phyloP scores from a whole-genome alignment of 192 early-diverging fungal species.

The Thoreauomyces humboldtii region DNA sequence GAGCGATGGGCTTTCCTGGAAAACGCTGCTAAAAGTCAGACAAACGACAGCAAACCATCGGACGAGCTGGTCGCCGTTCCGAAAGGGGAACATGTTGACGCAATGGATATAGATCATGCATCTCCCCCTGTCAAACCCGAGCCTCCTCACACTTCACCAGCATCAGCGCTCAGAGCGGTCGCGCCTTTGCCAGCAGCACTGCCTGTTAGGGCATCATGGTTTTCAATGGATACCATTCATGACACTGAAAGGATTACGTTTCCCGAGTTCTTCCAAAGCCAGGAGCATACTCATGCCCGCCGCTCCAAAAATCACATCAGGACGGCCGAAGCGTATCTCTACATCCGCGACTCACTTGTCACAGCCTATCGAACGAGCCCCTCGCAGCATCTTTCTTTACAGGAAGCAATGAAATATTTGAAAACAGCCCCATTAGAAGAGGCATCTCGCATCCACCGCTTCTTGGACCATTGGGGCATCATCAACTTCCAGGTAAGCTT shows the following conservation, averaged over 20 bases:
- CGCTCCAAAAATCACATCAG: too few species aligned
- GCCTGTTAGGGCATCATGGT: constrained; percentile 1
- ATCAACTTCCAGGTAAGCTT: constrained; percentile 22
- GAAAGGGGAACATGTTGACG: not conserved
- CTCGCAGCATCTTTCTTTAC: constrained; percentile 8
- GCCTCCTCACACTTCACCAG: not conserved
- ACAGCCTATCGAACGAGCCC: not conserved
- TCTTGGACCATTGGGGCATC: constrained; percentile 21
- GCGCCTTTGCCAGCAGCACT: not conserved
- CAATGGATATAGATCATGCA: not conserved
- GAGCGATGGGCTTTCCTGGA: not conserved
- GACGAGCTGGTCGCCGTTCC: not conserved
- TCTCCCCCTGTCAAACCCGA: not conserved
- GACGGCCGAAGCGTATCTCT: not conserved
- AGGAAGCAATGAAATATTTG: constrained; percentile 1
- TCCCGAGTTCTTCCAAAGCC: not conserved
- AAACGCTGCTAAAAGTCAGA: not conserved
- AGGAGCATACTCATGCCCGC: too few species aligned
- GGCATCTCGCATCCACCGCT: constrained; percentile 6
- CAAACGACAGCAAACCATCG: too few species aligned
- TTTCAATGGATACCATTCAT: constrained; percentile 6
- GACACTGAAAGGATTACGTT: not conserved
- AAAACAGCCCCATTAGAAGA: not conserved
- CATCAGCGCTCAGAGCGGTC: not conserved
- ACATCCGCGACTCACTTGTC: constrained; percentile 21